Evolutionary conservation across 1,139 yeast species (phyloP), one percentile per base, ranked within the genome.

Genomic region (Geotrichum bryndzae): DNA sequence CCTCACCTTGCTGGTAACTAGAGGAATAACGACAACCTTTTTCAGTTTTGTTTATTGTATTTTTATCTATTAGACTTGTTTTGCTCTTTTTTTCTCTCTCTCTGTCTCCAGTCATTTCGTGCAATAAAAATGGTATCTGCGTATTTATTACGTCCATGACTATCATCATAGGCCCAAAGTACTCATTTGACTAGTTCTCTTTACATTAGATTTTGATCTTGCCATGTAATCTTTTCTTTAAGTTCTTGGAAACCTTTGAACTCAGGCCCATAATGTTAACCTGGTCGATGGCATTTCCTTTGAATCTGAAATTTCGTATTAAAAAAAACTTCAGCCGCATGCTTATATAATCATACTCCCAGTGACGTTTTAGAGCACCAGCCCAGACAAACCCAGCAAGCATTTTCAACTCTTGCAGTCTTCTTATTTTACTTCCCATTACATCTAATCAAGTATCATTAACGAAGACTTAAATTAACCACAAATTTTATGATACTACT

Each of bases 1-100:
- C 98, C 99, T 23, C 98, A 94, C 74, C 80, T 94, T 68, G 90
- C 88, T 41, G 54, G 54, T 50, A 60, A 60, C 48, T 60, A 52
- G 50, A 41, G 22, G 22, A 13, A 41, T 41, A 41, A 41, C 18
- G 48, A 41, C 48, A 41, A 41, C 13, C 45, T 38, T 41, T 52
- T 15, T 41, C 8, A 23, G 11, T 51, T 51, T 57, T 27, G 15
- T n/a, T 59, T 22, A 41, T 51, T 50, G 13, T 51, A 15, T 48
- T 29, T 2, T 15, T 50, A 23, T 50, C 31, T 18, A 29, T 25
- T 25, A 50, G 53, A 25, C 53, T 50, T 25, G 33, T 50, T 50
- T 25, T 23, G 53, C 33, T 50, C 25, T 50, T 50, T 27, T 50
- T 4, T 50, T 27, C 23, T 50, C 3, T 48, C 15, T 46, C 22